A percentile compares a stretch with the other conserved stretches of the same genome.
These are phyloP conservation scores for Petunia axillaris DNA, from an alignment of 257 asterid species.

Conservation along the genomic window DNA sequence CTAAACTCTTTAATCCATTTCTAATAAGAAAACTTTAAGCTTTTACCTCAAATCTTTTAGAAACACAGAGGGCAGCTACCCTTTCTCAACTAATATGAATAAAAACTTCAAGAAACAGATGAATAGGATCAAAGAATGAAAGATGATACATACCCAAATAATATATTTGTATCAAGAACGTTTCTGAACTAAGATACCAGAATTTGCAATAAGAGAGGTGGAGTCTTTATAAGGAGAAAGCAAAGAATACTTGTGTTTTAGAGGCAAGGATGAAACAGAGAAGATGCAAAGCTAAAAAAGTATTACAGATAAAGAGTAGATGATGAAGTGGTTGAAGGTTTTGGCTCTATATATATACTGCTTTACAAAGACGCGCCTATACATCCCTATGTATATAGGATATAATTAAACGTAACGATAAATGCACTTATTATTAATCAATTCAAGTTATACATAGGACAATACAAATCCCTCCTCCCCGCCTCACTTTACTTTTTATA, in stretches of 20 bases:
- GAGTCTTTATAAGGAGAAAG: slow-evolving; percentile 20
- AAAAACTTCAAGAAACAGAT: neutral
- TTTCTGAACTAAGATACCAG: neutral
- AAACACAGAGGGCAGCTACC: neutral
- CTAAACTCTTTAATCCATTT: neutral
- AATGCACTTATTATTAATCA: neutral
- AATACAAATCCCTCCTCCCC: no score
- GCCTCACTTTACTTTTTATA: no score
- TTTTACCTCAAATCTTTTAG: neutral
- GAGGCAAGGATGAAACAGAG: neutral
- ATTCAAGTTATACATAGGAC: neutral
- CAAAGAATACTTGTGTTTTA: slow-evolving; percentile 2
- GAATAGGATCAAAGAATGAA: neutral
- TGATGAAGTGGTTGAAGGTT: neutral
- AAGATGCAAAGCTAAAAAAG: no score
- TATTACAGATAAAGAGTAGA: neutral
- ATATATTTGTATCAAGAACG: slow-evolving; percentile 14
- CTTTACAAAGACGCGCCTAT: slow-evolving; percentile 14
- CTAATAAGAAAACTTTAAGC: neutral
- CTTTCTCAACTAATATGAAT: neutral
- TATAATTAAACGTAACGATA: neutral
- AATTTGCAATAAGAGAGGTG: neutral
- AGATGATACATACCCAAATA: slow-evolving; percentile 22
- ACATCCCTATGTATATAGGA: no score
- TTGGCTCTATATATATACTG: neutral